These are phyloP conservation scores for Xylaria bambusicola DNA, from an alignment of 495 filamentous ascomycete species.

Conservation along the genomic window DNA sequence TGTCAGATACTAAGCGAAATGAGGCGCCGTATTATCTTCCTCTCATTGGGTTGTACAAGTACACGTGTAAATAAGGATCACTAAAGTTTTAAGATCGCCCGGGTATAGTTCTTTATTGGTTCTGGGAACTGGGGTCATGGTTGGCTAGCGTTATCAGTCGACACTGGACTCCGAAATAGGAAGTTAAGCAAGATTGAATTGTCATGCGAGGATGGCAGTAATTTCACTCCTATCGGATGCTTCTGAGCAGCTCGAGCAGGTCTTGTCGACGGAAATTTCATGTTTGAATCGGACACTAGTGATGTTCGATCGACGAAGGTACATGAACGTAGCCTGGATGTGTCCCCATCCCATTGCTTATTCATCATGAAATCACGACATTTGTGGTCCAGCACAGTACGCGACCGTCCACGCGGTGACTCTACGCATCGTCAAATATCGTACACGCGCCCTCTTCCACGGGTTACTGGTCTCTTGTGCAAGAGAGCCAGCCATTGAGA, in stretches of 20 bases:
- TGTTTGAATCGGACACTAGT: too few species aligned
- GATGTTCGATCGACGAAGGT: too few species aligned
- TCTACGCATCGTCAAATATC: too few species aligned
- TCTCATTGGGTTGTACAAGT: background rate
- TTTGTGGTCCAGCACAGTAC: too few species aligned
- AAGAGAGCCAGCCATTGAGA: too few species aligned
- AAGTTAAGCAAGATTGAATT: background rate
- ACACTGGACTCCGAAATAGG: background rate
- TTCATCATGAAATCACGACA: too few species aligned
- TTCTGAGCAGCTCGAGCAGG: background rate
- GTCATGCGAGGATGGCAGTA: background rate
- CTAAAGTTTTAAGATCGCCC: background rate
- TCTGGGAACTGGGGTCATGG: background rate
- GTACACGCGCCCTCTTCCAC: too few species aligned
- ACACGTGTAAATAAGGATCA: background rate
- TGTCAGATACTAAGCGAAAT: slow-evolving; percentile 8
- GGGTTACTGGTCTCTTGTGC: too few species aligned
- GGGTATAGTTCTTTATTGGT: background rate
- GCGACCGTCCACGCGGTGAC: too few species aligned
- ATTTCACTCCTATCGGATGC: background rate
- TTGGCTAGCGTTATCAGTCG: background rate
- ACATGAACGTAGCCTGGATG: too few species aligned
- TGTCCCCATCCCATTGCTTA: too few species aligned
- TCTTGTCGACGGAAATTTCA: too few species aligned
- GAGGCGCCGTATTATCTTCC: background rate